Conservation (phyloP, 73 alveolate species). For the Tetrahymena thermophila region DNA sequence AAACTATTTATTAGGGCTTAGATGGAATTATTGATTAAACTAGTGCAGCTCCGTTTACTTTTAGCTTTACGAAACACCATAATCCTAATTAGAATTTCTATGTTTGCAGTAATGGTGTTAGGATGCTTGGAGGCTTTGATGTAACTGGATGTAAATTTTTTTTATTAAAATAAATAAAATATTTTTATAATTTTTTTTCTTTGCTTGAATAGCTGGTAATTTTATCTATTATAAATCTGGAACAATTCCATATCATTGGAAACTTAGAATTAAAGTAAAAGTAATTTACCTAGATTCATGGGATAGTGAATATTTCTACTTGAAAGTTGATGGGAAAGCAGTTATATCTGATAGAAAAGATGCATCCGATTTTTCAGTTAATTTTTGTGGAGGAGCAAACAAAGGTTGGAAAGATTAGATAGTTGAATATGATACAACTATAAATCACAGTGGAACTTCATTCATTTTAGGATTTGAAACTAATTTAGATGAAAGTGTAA, state of each 20-base stretch:
- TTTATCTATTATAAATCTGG: background rate
- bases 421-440: background rate
- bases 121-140: background rate
- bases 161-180: no score
- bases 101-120: background rate
- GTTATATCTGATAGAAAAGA: background rate
- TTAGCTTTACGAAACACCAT: background rate
- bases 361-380: background rate
- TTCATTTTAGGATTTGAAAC: background rate
- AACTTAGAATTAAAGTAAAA: background rate
- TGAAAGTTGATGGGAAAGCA: background rate
- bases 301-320: background rate
- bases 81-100: background rate
- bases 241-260: background rate
- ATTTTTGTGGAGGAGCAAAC: background rate
- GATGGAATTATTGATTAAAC: background rate
- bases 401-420: background rate
- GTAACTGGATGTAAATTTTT: background rate
- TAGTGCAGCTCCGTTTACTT: background rate
- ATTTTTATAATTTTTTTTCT: no score
- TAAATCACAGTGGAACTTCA: background rate
- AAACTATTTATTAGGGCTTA: background rate
- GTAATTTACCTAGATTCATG: background rate
- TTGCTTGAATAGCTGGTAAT: background rate
- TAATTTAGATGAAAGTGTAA: background rate